A percentile compares a stretch with the other conserved stretches of the same genome.
These are phyloP conservation scores for Gnetum montanum DNA, from an alignment of 75 land plant species.

Conservation along the genomic window DNA sequence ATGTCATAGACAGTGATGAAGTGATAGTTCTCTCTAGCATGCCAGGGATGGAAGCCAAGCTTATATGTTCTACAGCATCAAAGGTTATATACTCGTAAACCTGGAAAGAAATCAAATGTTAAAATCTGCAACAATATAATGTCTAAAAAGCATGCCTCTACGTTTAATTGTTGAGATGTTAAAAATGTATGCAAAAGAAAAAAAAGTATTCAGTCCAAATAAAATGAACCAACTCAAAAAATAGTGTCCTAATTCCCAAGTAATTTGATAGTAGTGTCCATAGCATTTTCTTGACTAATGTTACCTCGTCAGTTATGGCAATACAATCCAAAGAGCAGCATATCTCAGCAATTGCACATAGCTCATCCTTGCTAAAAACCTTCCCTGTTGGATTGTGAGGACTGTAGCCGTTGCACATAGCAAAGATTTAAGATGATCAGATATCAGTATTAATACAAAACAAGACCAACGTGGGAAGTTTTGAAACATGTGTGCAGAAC, in stretches of 20 bases:
- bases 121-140: no score
- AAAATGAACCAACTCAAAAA: neutral
- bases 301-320: constrained; percentile 95
- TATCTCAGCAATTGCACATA: constrained; percentile 60
- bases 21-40: constrained; percentile 87
- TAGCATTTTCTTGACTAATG: neutral
- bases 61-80: constrained; percentile 46
- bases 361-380: constrained; percentile 55
- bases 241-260: neutral
- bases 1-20: constrained; percentile 88
- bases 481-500: no score
- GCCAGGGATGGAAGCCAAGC: constrained; percentile 68
- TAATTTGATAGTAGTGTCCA: no score
- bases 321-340: constrained; percentile 57
- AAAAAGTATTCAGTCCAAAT: neutral
- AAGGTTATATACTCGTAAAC: constrained; percentile 83
- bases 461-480: no score
- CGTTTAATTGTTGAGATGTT: no score
- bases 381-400: constrained; percentile 99
- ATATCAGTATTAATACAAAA: no score
- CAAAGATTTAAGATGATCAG: no score
- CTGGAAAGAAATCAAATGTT: no score
- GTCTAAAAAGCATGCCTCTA: no score
- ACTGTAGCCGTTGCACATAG: no score
- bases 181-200: neutral